phyloP scores from a whole-genome alignment of 768 basidiomycete species.

The Naganishia vishniacii region DNA sequence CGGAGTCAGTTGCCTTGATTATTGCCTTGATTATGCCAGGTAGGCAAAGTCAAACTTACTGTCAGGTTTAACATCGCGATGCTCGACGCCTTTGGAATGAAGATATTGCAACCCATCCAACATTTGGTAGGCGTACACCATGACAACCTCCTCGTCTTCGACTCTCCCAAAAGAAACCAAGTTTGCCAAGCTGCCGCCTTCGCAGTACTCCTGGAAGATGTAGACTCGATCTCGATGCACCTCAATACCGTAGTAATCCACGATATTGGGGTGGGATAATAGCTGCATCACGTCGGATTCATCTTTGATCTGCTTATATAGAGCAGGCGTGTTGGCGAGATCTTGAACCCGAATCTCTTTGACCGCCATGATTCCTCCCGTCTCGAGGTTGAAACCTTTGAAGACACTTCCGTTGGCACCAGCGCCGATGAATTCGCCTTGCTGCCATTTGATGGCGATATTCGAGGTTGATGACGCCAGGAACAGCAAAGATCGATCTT shows the following conservation, averaged over 20 bases:
- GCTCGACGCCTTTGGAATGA: slow-evolving; percentile 84
- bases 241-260: slow-evolving; percentile 98
- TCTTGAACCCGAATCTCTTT: slow-evolving; percentile 99
- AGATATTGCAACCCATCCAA: slow-evolving; percentile 88
- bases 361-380: slow-evolving; percentile 94
- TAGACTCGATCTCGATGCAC: slow-evolving; percentile 98
- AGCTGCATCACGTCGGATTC: slow-evolving; percentile 97
- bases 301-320: slow-evolving; percentile 88
- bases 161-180: slow-evolving; percentile 87
- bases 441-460: slow-evolving; percentile 95
- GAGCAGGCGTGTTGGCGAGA: slow-evolving; percentile 73
- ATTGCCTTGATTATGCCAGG: slow-evolving; percentile 6
- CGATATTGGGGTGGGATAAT: slow-evolving; percentile 93
- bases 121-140: slow-evolving; percentile 96
- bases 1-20: neutral
- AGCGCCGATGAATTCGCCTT: slow-evolving; percentile 95
- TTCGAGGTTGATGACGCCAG: slow-evolving; percentile 93
- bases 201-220: slow-evolving; percentile 98
- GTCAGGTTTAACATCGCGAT: slow-evolving; percentile 97
- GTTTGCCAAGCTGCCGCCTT: slow-evolving; percentile 84
- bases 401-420: slow-evolving; percentile 99
- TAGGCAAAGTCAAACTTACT: slow-evolving; percentile 58
- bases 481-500: slow-evolving; percentile 88
- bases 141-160: slow-evolving; percentile 92
- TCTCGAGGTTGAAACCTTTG: slow-evolving; percentile 90